phyloP scores from a whole-genome alignment of 306 rosid genomes.

The Oemleria cerasiformis region DNA sequence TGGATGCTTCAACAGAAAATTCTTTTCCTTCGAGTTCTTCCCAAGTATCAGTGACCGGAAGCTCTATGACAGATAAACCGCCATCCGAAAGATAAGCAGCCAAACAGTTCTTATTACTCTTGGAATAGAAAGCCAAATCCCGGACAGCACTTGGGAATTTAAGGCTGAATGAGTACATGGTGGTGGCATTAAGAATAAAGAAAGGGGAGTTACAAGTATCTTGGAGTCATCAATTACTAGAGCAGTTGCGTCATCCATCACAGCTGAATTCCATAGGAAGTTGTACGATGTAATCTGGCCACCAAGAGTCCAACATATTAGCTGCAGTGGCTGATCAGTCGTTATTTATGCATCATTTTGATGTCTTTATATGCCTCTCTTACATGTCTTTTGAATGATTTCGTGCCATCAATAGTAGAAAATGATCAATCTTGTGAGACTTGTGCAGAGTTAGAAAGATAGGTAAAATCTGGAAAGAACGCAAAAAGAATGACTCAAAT shows the following conservation, averaged over 20 bases:
- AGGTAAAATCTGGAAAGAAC: too few relatives aligned
- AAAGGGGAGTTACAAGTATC: slow-evolving; percentile 69
- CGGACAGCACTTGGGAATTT: slow-evolving; percentile 65
- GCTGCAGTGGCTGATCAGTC: slow-evolving; percentile 68
- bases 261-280: slow-evolving; percentile 80
- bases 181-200: slow-evolving; percentile 76
- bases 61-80: slow-evolving; percentile 62
- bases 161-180: slow-evolving; percentile 76
- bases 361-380: too few relatives aligned
- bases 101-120: slow-evolving; percentile 63
- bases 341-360: too few relatives aligned
- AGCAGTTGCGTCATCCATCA: slow-evolving; percentile 65
- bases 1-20: slow-evolving; percentile 55
- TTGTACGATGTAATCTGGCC: slow-evolving; percentile 67
- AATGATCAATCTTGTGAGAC: too few relatives aligned
- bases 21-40: slow-evolving; percentile 87
- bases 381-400: too few relatives aligned
- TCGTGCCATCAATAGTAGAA: too few relatives aligned
- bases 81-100: slow-evolving; percentile 78
- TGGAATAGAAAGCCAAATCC: slow-evolving; percentile 55
- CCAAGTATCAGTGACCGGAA: slow-evolving; percentile 82
- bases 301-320: slow-evolving; percentile 82
- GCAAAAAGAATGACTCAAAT: too few relatives aligned
- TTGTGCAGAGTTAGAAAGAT: too few relatives aligned
- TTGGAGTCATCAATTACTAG: slow-evolving; percentile 69